Base-by-base conservation (phyloP, 1,284 basidiomycete genomes). In the Abortiporus biennis region DNA sequence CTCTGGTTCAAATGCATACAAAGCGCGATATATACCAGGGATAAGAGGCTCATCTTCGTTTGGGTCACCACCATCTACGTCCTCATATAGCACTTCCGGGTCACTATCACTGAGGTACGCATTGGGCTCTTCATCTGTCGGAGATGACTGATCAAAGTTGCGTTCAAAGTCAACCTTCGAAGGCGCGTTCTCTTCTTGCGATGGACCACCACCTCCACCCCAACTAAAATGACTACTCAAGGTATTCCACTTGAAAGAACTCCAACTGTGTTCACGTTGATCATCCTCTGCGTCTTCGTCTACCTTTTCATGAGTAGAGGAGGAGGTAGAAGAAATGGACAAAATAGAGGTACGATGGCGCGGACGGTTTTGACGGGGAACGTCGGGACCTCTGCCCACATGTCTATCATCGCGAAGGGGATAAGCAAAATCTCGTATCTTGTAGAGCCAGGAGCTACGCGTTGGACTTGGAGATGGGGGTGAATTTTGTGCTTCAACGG, bases 1-100 rank as follows among this genome's bases (percentile, higher is more conserved):
- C 53, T 86, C 83, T 0, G 83, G 72, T 38, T 79, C 75, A 51
- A 88, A 87, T 3, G 75, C 67, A 48, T 81, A 88, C 54, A 85
- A 13, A 6, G 85, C 84, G 6, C 80, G 75, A 52, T 88, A 88
- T 1, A 80, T 46, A 0, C 85, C 85, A 0, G 85, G 81, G 15
- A 67, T 58, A 1, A 85, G 64, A 23, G 67, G 67, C 11, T 64
- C 58, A 17, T 63, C 67, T 47, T 62, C 59, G 13, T 56, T 52
- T 6, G 54, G 47, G 4, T 54, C 42, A 17, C 31, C 41, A 3
- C 45, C 46, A 11, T 52, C 49, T 19, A 48, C 49, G 12, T 50
- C 48, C 12, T 56, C 51, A 21, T 50, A 51, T 16, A 44, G 47
- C 15, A 54, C 55, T 2, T 56, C 53, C 2, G 54, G 48, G 12